Conservation (phyloP, 352 stramenopile species). For the Phytophthora meadii region DNA sequence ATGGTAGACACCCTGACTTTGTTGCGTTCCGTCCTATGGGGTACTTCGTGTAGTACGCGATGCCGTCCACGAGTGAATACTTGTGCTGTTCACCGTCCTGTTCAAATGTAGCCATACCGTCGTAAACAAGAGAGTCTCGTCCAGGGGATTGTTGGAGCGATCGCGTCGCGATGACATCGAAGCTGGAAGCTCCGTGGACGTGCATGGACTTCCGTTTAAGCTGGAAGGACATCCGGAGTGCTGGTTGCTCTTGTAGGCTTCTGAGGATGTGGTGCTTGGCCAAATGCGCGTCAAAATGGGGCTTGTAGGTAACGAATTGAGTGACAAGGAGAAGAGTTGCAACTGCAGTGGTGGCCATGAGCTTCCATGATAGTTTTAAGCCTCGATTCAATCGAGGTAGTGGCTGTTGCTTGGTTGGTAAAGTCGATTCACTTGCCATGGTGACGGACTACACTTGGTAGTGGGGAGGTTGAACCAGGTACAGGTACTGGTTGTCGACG, state of each 20-base stretch:
- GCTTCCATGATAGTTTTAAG: constrained; percentile 5
- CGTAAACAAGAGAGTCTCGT: constrained; percentile 33
- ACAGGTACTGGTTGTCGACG: not conserved
- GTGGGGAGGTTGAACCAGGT: constrained; percentile 3
- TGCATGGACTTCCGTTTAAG: constrained; percentile 48
- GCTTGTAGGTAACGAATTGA: constrained; percentile 25
- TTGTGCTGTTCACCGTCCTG: constrained; percentile 37
- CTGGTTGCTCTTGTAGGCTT: constrained; percentile 20
- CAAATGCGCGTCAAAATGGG: constrained; percentile 35
- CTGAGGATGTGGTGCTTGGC: constrained; percentile 42
- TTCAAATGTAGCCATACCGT: constrained; percentile 40
- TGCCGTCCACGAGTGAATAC: constrained; percentile 48
- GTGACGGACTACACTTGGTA: constrained; percentile 2
- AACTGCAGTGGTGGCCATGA: not conserved
- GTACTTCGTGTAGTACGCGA: constrained; percentile 38
- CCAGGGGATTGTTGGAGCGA: constrained; percentile 9
- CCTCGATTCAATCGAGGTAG: not conserved
- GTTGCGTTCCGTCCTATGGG: constrained; percentile 8
- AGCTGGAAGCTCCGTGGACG: constrained; percentile 37
- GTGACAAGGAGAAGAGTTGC: constrained; percentile 8
- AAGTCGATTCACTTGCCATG: constrained; percentile 4
- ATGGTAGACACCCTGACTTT: constrained; percentile 31
- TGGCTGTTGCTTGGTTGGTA: constrained; percentile 1
- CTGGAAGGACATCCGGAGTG: constrained; percentile 37
- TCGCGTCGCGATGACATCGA: constrained; percentile 29